Base-by-base conservation (phyloP, 1,284 basidiomycete species). In the Marasmius sp. region DNA sequence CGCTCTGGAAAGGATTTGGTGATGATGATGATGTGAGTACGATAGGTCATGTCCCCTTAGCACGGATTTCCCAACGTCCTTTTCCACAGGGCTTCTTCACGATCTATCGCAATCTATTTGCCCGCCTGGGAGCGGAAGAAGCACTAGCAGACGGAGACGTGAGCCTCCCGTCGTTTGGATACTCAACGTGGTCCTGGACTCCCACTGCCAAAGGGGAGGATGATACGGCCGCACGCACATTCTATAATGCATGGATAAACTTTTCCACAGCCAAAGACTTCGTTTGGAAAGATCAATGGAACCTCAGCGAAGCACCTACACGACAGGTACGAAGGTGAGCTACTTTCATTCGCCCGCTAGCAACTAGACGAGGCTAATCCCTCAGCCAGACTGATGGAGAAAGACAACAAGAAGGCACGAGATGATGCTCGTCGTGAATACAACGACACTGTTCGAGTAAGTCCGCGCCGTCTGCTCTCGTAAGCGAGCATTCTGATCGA, bases 241-340 rank as follows among this genome's bases (percentile, higher is more conserved):
- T 99, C 72, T 99, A 99, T 74, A 84, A 82, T 36, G 85, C 85
- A 11, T 99, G 95, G 94, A 78, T 84, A 20, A 93, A 93, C 69
- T 99, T 99, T 72, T 79, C 85, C 0, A 95, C 95, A 0, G 82
- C 85, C 57, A 99, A 99, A 74, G 90, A 92, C 59, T 99, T 99
- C 71, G 81, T 84, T 1, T 98, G 97, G 95, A 83, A 83, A 60
- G 94, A 96, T 65, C 83, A 87, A 68, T 97, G 94, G 87, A 91
- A 95, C 71, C 65, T 88, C 1, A 78, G 85, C 16, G 91, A 96
- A 62, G 96, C 95, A 2, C 93, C 94, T 10, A 95, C 97, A 75
- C 83, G 97, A 22, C 85, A 89, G 49, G 84, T 93, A 50, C 85
- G 95, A 69, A 85, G 93, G 86, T 88, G 64, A 52, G 77, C 68